Percentiles rank a stretch among this genome's conserved stretches.
phyloP scores from a whole-genome alignment of 1,139 yeast genomes.

The Sugiyamaella castrensis region DNA sequence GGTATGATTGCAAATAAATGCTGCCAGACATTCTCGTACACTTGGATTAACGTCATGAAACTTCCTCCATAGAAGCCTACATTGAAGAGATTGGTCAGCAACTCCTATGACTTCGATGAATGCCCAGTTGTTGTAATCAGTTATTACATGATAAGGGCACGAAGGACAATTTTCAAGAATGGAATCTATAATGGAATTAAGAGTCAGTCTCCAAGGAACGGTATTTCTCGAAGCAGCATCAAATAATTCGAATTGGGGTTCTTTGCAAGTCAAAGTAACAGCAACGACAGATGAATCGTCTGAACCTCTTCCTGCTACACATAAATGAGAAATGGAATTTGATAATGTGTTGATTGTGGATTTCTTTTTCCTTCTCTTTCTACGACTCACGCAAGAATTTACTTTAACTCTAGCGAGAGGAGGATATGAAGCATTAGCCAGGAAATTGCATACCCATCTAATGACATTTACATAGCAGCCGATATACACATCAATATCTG shows the following conservation, averaged over 20 bases:
- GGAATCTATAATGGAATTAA: constrained; percentile 6
- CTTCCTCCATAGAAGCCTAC: constrained; percentile 12
- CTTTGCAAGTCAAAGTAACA: neutral
- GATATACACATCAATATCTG: constrained; percentile 7
- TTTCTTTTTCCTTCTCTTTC: no score
- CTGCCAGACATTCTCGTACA: constrained; percentile 19
- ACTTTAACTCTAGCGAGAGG: no score
- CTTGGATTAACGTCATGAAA: constrained; percentile 15
- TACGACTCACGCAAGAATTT: no score
- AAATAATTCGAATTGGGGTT: neutral
- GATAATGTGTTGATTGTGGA: no score
- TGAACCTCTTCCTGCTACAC: no score
- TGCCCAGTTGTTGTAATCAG: constrained; percentile 26
- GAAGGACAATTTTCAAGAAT: neutral
- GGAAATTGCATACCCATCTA: constrained; percentile 5
- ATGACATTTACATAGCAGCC: constrained; percentile 12
- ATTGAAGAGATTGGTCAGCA: constrained; percentile 1
- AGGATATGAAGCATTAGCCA: neutral
- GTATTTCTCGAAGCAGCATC: constrained; percentile 1
- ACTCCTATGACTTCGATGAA: constrained; percentile 17
- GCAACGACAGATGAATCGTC: no score
- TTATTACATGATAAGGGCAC: constrained; percentile 15
- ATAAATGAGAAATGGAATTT: no score
- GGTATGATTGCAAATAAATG: constrained; percentile 4
- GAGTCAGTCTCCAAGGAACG: constrained; percentile 1